A percentile compares a stretch with the other conserved stretches of the same genome.
Evolutionary conservation across 176 grass and related monocot species (phyloP).

Genomic region (Oryza rufipogon): DNA sequence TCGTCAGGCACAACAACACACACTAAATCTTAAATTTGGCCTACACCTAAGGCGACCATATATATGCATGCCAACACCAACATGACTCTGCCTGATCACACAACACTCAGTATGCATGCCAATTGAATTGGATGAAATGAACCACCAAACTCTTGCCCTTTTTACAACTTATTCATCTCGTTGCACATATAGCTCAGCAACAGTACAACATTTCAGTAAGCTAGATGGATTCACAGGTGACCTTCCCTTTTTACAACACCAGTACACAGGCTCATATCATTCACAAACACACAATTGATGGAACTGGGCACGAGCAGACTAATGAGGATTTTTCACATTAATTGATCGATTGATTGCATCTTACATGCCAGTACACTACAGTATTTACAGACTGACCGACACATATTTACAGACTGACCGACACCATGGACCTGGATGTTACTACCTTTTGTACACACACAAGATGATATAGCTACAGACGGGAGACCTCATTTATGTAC

Average conservation of each 20-base stretch:
- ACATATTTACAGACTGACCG: slow-evolving; percentile 48
- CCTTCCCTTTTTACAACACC: background rate
- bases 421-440: slow-evolving; percentile 34
- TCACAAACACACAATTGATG: background rate
- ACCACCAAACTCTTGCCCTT: background rate
- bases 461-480: slow-evolving; percentile 46
- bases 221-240: background rate
- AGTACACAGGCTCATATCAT: background rate
- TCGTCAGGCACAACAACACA: background rate
- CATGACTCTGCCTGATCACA: background rate
- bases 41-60: no score
- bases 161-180: background rate
- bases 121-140: background rate
- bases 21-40: no score
- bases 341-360: slow-evolving; percentile 9
- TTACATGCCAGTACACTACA: slow-evolving; percentile 33
- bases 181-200: background rate
- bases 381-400: slow-evolving; percentile 52
- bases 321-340: slow-evolving; percentile 30
- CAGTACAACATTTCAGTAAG: background rate
- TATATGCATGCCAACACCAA: no score
- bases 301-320: background rate
- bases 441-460: slow-evolving; percentile 51
- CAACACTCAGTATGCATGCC: background rate
- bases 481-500: slow-evolving; percentile 69